Evolutionary conservation across 2,329 filamentous ascomycete species (phyloP).

Genomic region (Pyrenophora seminiperda): DNA sequence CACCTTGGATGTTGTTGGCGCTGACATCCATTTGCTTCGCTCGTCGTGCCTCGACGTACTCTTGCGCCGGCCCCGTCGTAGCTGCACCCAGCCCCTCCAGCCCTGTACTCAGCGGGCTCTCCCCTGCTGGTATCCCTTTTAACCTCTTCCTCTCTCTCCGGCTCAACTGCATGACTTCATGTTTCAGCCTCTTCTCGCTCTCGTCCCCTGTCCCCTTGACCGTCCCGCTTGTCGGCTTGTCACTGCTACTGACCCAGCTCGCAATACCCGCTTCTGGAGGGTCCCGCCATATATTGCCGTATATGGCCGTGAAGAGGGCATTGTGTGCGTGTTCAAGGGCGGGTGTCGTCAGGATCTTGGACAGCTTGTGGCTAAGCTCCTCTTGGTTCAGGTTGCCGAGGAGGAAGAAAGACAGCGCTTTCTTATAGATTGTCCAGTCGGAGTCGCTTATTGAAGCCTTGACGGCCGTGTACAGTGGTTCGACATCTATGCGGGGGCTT

Average conservation of each 20-base stretch:
- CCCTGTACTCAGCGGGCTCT: constrained; percentile 12
- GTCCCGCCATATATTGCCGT: constrained; percentile 64
- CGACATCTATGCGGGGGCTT: constrained; percentile 65
- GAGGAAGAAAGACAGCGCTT: constrained; percentile 61
- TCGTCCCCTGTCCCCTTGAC: constrained; percentile 67
- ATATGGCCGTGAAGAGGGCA: constrained; percentile 63
- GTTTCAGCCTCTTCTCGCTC: constrained; percentile 66
- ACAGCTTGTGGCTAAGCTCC: constrained; percentile 62
- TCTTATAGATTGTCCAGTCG: constrained; percentile 65
- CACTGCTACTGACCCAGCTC: constrained; percentile 69
- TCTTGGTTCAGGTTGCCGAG: constrained; percentile 66
- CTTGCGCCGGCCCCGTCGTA: constrained; percentile 28
- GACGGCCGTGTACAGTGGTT: constrained; percentile 66
- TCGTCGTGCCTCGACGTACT: constrained; percentile 46
- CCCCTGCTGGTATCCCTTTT: constrained; percentile 58
- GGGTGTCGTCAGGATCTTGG: constrained; percentile 60
- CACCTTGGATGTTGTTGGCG: constrained; percentile 68
- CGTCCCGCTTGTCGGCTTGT: constrained; percentile 74
- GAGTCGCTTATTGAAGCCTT: constrained; percentile 63
- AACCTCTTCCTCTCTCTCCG: constrained; percentile 64
- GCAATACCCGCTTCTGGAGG: constrained; percentile 66
- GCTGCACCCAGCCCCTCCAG: constrained; percentile 16
- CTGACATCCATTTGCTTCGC: constrained; percentile 63
- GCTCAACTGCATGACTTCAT: constrained; percentile 67
- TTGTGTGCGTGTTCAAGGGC: constrained; percentile 66